Evolutionary conservation across 495 filamentous ascomycete genomes (phyloP).

Genomic region (Hypoxylon perforatum): DNA sequence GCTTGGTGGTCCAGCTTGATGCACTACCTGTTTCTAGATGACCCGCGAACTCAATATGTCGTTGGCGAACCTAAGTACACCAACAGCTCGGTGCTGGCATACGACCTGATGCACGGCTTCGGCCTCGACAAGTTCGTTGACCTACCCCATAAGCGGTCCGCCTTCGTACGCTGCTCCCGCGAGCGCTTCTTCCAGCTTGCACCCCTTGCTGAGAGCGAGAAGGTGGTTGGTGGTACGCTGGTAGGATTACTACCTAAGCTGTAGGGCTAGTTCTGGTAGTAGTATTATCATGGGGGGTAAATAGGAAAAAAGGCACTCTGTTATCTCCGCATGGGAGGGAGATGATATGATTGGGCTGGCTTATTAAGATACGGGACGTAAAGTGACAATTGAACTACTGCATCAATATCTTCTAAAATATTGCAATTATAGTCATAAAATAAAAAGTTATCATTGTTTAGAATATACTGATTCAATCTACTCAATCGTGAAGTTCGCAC

Average conservation of each 20-base stretch:
- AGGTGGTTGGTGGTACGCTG: slow-evolving; percentile 57
- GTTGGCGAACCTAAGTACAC: slow-evolving; percentile 75
- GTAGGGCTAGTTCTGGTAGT: slow-evolving; percentile 39
- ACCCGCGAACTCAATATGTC: slow-evolving; percentile 69
- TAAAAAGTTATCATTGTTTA: neutral
- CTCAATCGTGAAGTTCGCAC: slow-evolving; percentile 1
- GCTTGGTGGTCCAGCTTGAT: slow-evolving; percentile 77
- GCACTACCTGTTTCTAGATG: slow-evolving; percentile 77
- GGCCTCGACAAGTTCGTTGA: slow-evolving; percentile 73
- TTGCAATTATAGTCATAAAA: neutral
- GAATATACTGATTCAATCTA: slow-evolving; percentile 2
- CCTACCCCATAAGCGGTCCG: slow-evolving; percentile 72
- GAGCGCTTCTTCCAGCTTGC: slow-evolving; percentile 77
- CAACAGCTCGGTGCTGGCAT: slow-evolving; percentile 68
- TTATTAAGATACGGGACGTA: neutral
- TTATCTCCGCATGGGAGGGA: neutral
- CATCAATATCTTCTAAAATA: neutral
- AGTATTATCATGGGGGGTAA: neutral
- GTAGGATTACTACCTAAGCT: slow-evolving; percentile 60
- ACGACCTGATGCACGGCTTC: slow-evolving; percentile 74
- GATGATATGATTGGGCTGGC: neutral
- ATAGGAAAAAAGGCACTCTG: neutral
- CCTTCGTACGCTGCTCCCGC: slow-evolving; percentile 67
- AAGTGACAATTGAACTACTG: neutral
- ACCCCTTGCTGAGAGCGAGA: slow-evolving; percentile 64